phyloP scores from a whole-genome alignment of 352 stramenopile species.

The Pythium volutum region DNA sequence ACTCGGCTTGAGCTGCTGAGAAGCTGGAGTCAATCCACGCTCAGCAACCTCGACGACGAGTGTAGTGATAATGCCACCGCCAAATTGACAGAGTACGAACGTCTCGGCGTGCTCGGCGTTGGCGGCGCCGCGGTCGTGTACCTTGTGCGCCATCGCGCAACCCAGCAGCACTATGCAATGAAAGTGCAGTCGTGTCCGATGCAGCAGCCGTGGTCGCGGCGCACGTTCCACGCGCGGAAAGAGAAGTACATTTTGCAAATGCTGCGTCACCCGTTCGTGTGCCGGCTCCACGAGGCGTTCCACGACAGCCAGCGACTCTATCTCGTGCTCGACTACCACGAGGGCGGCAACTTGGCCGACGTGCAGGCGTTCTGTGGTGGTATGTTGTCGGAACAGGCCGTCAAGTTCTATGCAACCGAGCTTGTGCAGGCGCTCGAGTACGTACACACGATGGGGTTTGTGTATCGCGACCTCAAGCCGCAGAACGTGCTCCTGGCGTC shows the following conservation, averaged over 20 bases:
- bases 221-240: conserved; percentile 24
- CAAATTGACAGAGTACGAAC: conserved; percentile 27
- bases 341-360: conserved; percentile 28
- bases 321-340: conserved; percentile 30
- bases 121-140: conserved; percentile 32
- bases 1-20: conserved; percentile 15
- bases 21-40: conserved; percentile 11
- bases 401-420: conserved; percentile 57
- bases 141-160: conserved; percentile 27
- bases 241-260: conserved; percentile 31
- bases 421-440: conserved; percentile 42
- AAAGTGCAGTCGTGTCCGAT: conserved; percentile 26
- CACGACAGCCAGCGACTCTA: conserved; percentile 27
- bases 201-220: conserved; percentile 20
- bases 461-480: conserved; percentile 70
- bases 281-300: conserved; percentile 26
- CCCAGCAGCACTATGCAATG: conserved; percentile 25
- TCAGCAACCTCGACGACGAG: background rate
- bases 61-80: background rate
- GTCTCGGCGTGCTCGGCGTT: conserved; percentile 26
- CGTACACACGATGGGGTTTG: conserved; percentile 36
- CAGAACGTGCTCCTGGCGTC: conserved; percentile 28
- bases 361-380: conserved; percentile 23
- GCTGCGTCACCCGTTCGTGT: conserved; percentile 33
- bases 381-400: conserved; percentile 13